Base-by-base conservation (phyloP, 495 filamentous ascomycete species). In the Daldinia concentrica region DNA sequence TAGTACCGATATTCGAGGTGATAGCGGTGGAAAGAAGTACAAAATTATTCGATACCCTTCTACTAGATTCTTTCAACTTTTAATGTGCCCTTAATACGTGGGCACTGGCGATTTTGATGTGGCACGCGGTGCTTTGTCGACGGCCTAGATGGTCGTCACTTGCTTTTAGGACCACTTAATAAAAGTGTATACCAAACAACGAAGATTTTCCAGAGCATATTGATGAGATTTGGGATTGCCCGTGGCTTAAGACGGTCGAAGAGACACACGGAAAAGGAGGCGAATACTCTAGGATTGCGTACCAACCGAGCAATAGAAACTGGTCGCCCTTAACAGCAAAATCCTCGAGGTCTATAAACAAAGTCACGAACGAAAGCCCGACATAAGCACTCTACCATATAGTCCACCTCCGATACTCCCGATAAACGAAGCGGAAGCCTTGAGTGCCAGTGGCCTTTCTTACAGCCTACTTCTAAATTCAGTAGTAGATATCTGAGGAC, bases 41-140 rank as follows among this genome's bases (percentile, higher is more conserved):
- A 36, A 51, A 52, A 52, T 32, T 66, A 55, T 58, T 66, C 66
- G 58, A 66, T 66, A 73, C 66, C 66, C 66, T 59, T 43, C 34
- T 17, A 11, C 30, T 61, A 29, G 61, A 19, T 45, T 52, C 45
- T 57, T 52, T 51, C 29, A 3, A 19, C 32, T 57, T 57, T 39
- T 43, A 26, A 73, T 30, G 14, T 51, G 34, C 36, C 39, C 43
- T 58, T 60, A 39, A 66, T 66, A 62, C 62, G 51, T 48, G 52
- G 66, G 50, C 71, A 58, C 66, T 51, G 37, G 39, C 54, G 6
- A 58, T 64, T 34, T 45, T 26, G 30, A 45, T 19, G 36, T n/a
- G 36, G 48, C 51, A 39, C 43, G 27, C 51, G 22, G 51, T 58
- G 56, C 45, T 69, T 66, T 62, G 15, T 45, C 36, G 24, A 34